Conservation (phyloP, 345 rosid species). For the Populus pruinosa region DNA sequence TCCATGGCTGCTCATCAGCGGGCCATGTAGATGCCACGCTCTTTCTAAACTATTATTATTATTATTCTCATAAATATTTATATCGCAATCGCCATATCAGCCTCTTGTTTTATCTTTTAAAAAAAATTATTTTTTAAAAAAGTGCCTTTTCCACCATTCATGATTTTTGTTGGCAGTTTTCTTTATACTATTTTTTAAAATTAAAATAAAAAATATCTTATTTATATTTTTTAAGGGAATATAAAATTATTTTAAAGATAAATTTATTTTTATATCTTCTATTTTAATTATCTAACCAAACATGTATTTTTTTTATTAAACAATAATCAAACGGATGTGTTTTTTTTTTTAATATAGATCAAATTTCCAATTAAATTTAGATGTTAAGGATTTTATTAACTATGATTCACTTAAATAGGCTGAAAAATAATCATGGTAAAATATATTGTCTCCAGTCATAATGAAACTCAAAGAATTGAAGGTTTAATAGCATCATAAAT, state of each 20-base stretch:
- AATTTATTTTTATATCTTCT: too few relatives aligned
- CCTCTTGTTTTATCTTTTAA: background rate
- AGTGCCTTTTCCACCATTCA: background rate
- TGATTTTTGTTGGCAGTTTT: background rate
- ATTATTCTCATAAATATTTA: background rate
- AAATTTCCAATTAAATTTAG: background rate
- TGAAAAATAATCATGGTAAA: background rate
- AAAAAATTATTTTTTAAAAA: too few relatives aligned
- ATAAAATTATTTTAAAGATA: too few relatives aligned
- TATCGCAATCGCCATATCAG: background rate
- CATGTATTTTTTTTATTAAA: too few relatives aligned
- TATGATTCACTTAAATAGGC: background rate
- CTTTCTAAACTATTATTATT: background rate
- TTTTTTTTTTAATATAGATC: too few relatives aligned
- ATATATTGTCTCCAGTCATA: background rate
- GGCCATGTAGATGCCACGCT: background rate
- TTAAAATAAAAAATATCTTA: too few relatives aligned
- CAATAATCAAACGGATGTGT: too few relatives aligned
- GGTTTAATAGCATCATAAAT: too few relatives aligned
- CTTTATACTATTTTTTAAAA: too few relatives aligned
- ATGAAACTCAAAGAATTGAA: too few relatives aligned
- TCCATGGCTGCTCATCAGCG: conserved; percentile 3
- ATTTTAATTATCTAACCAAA: accelerated
- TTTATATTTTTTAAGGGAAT: too few relatives aligned
- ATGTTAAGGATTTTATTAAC: background rate